Evolutionary conservation across 768 basidiomycete genomes (phyloP).

Genomic region (Xerocomus potaroensis): DNA sequence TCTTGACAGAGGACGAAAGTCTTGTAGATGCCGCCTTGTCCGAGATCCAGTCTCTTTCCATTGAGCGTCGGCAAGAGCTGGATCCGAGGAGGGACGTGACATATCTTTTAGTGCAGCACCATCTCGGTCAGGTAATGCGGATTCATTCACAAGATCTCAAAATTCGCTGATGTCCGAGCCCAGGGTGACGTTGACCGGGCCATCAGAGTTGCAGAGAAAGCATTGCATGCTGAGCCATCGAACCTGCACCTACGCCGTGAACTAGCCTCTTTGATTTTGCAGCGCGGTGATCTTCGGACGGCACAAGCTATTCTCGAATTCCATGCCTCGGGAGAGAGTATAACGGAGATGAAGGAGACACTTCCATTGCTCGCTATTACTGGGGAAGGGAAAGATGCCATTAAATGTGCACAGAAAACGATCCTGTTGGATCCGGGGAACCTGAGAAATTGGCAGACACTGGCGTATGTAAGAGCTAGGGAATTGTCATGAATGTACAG

Average conservation of each 20-base stretch:
- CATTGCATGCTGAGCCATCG: constrained; percentile 54
- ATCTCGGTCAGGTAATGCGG: constrained; percentile 62
- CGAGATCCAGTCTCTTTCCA: constrained; percentile 67
- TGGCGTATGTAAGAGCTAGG: constrained; percentile 49
- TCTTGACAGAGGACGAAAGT: constrained; percentile 70
- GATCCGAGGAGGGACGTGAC: constrained; percentile 71
- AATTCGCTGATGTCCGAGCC: not conserved
- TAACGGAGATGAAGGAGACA: constrained; percentile 37
- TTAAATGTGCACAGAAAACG: constrained; percentile 54
- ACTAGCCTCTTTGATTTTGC: constrained; percentile 54
- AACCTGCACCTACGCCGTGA: constrained; percentile 44
- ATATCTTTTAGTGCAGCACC: constrained; percentile 67
- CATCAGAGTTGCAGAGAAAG: constrained; percentile 50
- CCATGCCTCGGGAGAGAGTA: constrained; percentile 26
- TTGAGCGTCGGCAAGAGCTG: constrained; percentile 58
- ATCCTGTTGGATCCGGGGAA: constrained; percentile 53
- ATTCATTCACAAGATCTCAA: not conserved
- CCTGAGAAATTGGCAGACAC: constrained; percentile 49
- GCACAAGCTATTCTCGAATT: constrained; percentile 47
- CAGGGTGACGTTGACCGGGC: constrained; percentile 52
- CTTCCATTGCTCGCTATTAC: constrained; percentile 52
- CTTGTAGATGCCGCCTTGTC: constrained; percentile 84
- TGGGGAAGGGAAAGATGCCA: constrained; percentile 29
- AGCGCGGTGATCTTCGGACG: constrained; percentile 37
- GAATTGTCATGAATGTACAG: constrained; percentile 20